Percentiles rank a stretch among this genome's conserved stretches.
Evolutionary conservation across 2,329 filamentous ascomycete genomes (phyloP).

Genomic region (Aureobasidium melanogenum): DNA sequence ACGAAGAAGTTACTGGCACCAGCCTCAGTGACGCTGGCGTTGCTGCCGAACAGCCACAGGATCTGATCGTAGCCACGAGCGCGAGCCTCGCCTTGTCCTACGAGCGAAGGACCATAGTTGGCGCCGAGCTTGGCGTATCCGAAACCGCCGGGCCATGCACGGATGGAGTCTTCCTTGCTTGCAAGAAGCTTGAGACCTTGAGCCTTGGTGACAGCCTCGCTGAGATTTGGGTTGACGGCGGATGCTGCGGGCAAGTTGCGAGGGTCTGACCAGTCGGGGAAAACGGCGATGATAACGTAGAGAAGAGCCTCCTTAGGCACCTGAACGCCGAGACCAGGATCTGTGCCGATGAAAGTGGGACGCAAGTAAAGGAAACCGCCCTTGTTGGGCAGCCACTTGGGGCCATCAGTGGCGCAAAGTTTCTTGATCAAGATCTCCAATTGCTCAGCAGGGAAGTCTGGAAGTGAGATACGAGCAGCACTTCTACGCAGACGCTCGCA

Average conservation of each 20-base stretch:
- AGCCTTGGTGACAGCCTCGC: constrained; percentile 2
- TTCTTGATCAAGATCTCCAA: constrained; percentile 65
- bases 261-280: constrained; percentile 34
- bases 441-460: constrained; percentile 61
- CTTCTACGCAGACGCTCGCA: constrained; percentile 52
- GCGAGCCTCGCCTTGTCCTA: constrained; percentile 68
- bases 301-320: constrained; percentile 74
- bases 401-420: constrained; percentile 63
- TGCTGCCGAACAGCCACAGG: constrained; percentile 79
- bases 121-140: constrained; percentile 88
- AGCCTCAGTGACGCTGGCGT: constrained; percentile 77
- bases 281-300: constrained; percentile 60
- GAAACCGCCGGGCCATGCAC: constrained; percentile 89
- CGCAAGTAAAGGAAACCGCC: constrained; percentile 69
- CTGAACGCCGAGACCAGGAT: constrained; percentile 70
- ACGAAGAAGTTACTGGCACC: constrained; percentile 91
- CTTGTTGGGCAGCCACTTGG: constrained; percentile 68
- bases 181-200: constrained; percentile 60
- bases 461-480: constrained; percentile 60
- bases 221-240: constrained; percentile 6
- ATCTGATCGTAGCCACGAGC: constrained; percentile 75
- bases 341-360: constrained; percentile 70
- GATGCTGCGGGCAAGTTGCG: constrained; percentile 13
- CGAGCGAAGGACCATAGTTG: constrained; percentile 80
- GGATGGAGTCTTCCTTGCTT: constrained; percentile 69